These are phyloP conservation scores for Tillandsia fasciculata DNA, from an alignment of 176 grass and related monocot species.

Conservation along the genomic window DNA sequence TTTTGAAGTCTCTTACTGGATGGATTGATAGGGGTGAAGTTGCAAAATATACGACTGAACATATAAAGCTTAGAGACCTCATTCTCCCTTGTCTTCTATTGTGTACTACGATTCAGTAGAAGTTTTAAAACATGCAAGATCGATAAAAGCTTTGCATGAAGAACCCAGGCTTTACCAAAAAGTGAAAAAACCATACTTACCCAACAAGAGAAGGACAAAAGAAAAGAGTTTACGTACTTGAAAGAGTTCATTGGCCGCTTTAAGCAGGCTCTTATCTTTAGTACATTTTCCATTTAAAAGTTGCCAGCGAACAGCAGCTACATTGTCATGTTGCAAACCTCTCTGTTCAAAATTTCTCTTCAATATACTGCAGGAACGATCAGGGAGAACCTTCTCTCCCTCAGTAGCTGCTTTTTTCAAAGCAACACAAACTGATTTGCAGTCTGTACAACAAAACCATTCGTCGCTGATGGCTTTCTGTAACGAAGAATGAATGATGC, in stretches of 20 bases:
- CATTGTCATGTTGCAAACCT: neutral
- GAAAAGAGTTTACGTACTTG: constrained; percentile 41
- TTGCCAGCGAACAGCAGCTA: constrained; percentile 36
- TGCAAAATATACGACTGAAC: too few relatives aligned
- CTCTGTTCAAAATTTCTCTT: constrained; percentile 28
- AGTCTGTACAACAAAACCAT: neutral
- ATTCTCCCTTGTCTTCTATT: too few relatives aligned
- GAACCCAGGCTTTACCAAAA: constrained; percentile 3
- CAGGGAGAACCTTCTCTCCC: constrained; percentile 29
- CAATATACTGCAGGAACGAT: constrained; percentile 28
- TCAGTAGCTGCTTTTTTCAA: constrained; percentile 3
- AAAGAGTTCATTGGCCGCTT: constrained; percentile 37
- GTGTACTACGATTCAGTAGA: too few relatives aligned
- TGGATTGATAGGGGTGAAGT: constrained; percentile 1
- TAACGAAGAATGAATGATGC: neutral
- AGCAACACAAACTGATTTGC: neutral
- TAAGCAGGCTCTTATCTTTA: constrained; percentile 24
- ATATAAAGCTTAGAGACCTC: too few relatives aligned
- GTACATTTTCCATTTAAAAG: constrained; percentile 49
- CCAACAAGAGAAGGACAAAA: constrained; percentile 6
- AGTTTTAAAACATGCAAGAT: neutral
- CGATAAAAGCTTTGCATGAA: neutral
- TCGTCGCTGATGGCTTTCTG: neutral
- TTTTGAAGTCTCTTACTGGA: neutral
- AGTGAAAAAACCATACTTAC: neutral